A percentile compares a stretch with the other conserved stretches of the same genome.
These are phyloP conservation scores for Globisporangium viniferum DNA, from an alignment of 352 stramenopile genomes.

Conservation along the genomic window DNA sequence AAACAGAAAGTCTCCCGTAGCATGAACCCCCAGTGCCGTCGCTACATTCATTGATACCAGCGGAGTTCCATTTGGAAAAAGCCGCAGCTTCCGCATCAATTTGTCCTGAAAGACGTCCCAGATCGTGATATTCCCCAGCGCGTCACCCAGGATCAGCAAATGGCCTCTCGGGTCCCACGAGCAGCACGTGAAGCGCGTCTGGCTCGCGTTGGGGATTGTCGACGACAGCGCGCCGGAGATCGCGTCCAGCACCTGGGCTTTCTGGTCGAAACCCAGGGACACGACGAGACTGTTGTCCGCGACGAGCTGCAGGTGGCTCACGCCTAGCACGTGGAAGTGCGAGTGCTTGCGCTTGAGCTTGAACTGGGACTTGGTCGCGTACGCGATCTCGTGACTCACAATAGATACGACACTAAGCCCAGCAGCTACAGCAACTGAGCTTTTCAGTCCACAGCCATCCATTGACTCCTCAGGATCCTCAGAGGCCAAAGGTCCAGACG, in stretches of 20 bases:
- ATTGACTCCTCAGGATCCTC: neutral
- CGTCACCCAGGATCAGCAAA: conserved; percentile 53
- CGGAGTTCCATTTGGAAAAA: conserved; percentile 19
- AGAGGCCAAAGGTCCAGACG: conserved; percentile 9
- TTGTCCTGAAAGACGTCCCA: conserved; percentile 75
- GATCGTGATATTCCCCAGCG: conserved; percentile 45
- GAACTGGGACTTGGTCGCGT: conserved; percentile 35
- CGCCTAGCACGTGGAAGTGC: conserved; percentile 63
- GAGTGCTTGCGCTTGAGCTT: conserved; percentile 56
- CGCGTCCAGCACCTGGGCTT: conserved; percentile 64
- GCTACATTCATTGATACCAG: conserved; percentile 19
- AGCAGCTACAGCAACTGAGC: neutral
- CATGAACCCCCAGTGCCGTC: neutral
- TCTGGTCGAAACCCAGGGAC: conserved; percentile 73
- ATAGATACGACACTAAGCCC: neutral
- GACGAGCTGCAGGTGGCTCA: conserved; percentile 51
- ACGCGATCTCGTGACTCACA: conserved; percentile 10
- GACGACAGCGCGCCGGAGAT: conserved; percentile 54
- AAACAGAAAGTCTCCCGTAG: conserved; percentile 42
- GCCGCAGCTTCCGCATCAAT: conserved; percentile 32
- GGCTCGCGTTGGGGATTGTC: conserved; percentile 48
- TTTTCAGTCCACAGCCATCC: neutral
- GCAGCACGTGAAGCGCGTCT: conserved; percentile 53
- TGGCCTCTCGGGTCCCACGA: conserved; percentile 53
- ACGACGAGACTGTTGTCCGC: conserved; percentile 71